Base-by-base conservation (phyloP, 331 rosid genomes). In the Quercus phellos region DNA sequence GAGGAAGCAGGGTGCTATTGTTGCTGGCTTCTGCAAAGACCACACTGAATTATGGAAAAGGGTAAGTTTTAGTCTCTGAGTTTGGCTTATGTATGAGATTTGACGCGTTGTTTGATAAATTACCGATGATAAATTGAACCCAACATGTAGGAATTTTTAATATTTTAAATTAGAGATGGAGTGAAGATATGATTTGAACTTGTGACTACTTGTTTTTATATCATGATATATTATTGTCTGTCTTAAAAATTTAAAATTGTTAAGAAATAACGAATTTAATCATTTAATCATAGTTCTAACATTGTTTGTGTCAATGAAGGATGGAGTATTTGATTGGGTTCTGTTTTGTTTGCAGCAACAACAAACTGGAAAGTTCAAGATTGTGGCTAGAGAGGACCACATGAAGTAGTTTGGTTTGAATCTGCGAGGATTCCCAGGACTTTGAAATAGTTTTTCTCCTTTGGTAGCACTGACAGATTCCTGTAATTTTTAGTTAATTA, bases 11-110 rank as follows among this genome's bases (percentile, higher is more conserved):
- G 82, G 83, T 19, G 91, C 92, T 42, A 79, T 94, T 68, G 99
- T 94, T 50, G 98, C 99, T 75, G 98, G 99, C 2, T 94, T 94
- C 81, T 94, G 99, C 70, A 86, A 81, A 82, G 51, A 32, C 1
- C 99, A 94, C 70, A 77, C 90, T 27, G 86, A 87, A 46, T 10
- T 92, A 0, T 94, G 99, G 99, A 84, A 29, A 38, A 92, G 90
- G 97, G 99, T 92, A 74, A 55, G 24, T 1, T 4, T 13, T 43
- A 46, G 67, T 80, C 6, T 58, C 38, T 74, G 27, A 34, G 16
- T 35, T 22, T 12, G 6, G 24, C 24, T 26, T 27, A 26, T 11
- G 32, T 38, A 8, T 38, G 46, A 16, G 13, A 1, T 4, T n/a
- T 63, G 10, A 7, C 7, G 34, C 22, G 42, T 38, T 38, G 12